Conservation (phyloP, 768 basidiomycete species). For the Mycena crocata region DNA sequence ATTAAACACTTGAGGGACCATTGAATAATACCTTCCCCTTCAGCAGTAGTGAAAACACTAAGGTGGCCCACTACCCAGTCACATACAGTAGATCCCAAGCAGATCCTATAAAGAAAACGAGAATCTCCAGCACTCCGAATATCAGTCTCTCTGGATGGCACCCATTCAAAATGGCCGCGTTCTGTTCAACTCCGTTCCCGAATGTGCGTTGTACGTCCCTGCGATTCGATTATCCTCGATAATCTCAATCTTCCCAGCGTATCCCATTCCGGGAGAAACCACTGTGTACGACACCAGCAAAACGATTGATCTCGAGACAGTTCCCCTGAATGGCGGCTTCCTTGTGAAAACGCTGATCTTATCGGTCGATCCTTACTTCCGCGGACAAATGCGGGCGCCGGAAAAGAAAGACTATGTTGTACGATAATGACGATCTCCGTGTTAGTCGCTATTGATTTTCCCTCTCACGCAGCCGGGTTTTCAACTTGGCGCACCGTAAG, state of each 20-base stretch:
- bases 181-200: slow-evolving; percentile 52
- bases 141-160: no score
- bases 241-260: no score
- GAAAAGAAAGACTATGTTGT: background rate
- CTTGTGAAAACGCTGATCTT: slow-evolving; percentile 58
- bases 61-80: no score
- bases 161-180: slow-evolving; percentile 49
- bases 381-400: background rate
- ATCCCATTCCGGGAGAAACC: slow-evolving; percentile 51
- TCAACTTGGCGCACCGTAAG: background rate
- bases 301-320: slow-evolving; percentile 57
- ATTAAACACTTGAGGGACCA: no score
- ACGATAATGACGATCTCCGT: no score
- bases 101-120: no score
- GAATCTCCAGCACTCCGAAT: no score
- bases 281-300: slow-evolving; percentile 50
- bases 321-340: slow-evolving; percentile 51
- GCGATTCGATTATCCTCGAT: no score
- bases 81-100: no score
- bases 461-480: background rate
- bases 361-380: slow-evolving; percentile 53
- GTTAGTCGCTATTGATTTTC: background rate
- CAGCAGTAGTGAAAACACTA: no score
- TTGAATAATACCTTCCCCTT: no score
- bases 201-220: no score